Conservation (phyloP, 371 early-diverging fungal genomes). For the Vairimorpha ceranae region DNA sequence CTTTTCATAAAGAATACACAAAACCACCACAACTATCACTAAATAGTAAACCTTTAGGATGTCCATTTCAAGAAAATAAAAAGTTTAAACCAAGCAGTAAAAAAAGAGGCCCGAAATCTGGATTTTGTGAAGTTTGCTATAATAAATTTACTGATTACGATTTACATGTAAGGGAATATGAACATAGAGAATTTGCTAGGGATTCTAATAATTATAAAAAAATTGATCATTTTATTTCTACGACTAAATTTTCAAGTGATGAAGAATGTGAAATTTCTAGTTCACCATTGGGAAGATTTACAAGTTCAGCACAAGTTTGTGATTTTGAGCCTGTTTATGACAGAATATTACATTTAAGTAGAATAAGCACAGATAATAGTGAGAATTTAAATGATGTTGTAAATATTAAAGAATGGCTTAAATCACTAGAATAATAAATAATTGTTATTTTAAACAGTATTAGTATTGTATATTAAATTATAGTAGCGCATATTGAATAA, state of each 20-base stretch:
- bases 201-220: conserved; percentile 50
- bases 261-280: neutral
- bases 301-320: neutral
- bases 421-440: neutral
- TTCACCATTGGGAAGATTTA: neutral
- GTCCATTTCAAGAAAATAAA: conserved; percentile 35
- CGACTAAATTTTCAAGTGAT: conserved; percentile 10
- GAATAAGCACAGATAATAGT: neutral
- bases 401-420: neutral
- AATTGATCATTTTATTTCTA: conserved; percentile 54
- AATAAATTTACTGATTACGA: conserved; percentile 55
- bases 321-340: neutral
- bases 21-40: conserved; percentile 41
- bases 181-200: conserved; percentile 49
- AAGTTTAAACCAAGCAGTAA: conserved; percentile 14
- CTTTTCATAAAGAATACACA: conserved; percentile 60
- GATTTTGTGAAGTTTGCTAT: conserved; percentile 62
- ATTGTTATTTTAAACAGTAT: no score
- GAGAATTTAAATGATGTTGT: neutral
- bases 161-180: conserved; percentile 42
- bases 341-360: neutral
- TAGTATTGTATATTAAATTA: no score
- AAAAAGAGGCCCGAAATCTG: conserved; percentile 31
- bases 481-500: no score
- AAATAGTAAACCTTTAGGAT: conserved; percentile 29